Evolutionary conservation across 2,329 filamentous ascomycete genomes (phyloP).

Genomic region (Furcasterigmium sp.): DNA sequence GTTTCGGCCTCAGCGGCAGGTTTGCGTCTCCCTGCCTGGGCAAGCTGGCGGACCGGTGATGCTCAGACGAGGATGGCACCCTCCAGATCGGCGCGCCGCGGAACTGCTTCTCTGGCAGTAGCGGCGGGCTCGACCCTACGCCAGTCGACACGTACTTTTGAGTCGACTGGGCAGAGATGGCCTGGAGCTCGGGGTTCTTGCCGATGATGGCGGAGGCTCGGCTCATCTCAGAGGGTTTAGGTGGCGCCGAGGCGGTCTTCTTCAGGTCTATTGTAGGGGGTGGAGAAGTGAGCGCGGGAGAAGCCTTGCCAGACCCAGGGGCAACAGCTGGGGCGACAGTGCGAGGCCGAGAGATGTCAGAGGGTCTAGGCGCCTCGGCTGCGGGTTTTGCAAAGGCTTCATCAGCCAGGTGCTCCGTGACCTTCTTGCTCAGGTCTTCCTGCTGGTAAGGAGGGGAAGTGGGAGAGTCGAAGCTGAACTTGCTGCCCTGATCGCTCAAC

Average conservation of each 20-base stretch:
- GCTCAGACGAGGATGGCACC: slow-evolving; percentile 15
- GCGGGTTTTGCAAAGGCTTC: slow-evolving; percentile 65
- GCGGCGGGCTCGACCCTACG: slow-evolving; percentile 68
- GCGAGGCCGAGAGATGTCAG: slow-evolving; percentile 7
- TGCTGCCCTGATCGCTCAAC: slow-evolving; percentile 75
- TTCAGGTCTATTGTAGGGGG: slow-evolving; percentile 19
- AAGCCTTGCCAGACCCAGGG: slow-evolving; percentile 6
- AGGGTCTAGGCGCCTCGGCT: slow-evolving; percentile 4
- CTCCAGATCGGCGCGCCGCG: slow-evolving; percentile 17
- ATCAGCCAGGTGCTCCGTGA: slow-evolving; percentile 75
- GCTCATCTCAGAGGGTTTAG: slow-evolving; percentile 44
- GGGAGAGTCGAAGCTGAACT: slow-evolving; percentile 75
- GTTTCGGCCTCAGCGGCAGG: slow-evolving; percentile 18
- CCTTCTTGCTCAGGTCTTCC: slow-evolving; percentile 56
- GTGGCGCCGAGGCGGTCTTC: slow-evolving; percentile 29
- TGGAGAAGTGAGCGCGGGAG: not conserved
- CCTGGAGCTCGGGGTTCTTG: slow-evolving; percentile 56
- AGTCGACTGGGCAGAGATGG: slow-evolving; percentile 42
- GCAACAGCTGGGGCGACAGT: slow-evolving; percentile 16
- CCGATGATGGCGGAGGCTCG: slow-evolving; percentile 60
- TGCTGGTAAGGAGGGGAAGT: slow-evolving; percentile 43
- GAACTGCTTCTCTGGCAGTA: slow-evolving; percentile 45
- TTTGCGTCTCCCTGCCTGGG: slow-evolving; percentile 17
- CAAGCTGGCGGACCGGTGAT: slow-evolving; percentile 20
- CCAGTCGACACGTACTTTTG: slow-evolving; percentile 53